These are phyloP conservation scores for Sanghuangporus weigelae DNA, from an alignment of 1,284 basidiomycete genomes.

Conservation along the genomic window DNA sequence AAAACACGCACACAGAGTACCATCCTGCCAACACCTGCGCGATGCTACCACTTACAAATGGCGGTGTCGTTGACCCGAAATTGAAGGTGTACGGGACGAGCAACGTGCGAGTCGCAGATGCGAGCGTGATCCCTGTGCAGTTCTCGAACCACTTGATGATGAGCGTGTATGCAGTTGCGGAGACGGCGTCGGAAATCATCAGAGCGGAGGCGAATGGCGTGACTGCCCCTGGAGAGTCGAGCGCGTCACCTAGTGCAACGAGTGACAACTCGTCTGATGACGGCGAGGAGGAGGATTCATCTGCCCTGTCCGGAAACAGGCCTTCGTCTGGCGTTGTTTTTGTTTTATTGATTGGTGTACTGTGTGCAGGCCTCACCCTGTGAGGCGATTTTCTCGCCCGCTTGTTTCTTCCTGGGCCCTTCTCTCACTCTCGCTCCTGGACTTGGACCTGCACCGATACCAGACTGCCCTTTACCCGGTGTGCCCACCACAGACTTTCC, in stretches of 20 bases:
- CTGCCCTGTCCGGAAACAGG: background rate
- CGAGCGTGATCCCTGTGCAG: conserved; percentile 50
- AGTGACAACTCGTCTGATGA: background rate
- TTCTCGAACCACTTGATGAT: conserved; percentile 50
- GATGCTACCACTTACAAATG: conserved; percentile 55
- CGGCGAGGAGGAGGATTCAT: background rate
- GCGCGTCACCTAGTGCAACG: background rate
- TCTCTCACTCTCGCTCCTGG: background rate
- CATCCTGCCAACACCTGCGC: conserved; percentile 58
- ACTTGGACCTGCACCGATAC: background rate
- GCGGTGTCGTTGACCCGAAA: conserved; percentile 62
- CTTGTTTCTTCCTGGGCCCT: background rate
- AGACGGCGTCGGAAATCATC: conserved; percentile 13
- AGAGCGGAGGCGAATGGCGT: background rate
- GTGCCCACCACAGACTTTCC: background rate
- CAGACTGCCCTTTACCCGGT: background rate
- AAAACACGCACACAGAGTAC: conserved; percentile 39
- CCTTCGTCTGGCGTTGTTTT: background rate
- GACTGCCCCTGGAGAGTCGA: background rate
- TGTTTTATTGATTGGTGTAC: background rate
- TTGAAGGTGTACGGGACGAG: conserved; percentile 58
- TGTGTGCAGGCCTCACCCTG: background rate
- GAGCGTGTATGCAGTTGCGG: conserved; percentile 61
- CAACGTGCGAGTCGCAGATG: conserved; percentile 49
- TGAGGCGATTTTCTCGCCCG: background rate